Evolutionary conservation across 148 eudicot genomes (phyloP).

Genomic region (Chenopodium quinoa): DNA sequence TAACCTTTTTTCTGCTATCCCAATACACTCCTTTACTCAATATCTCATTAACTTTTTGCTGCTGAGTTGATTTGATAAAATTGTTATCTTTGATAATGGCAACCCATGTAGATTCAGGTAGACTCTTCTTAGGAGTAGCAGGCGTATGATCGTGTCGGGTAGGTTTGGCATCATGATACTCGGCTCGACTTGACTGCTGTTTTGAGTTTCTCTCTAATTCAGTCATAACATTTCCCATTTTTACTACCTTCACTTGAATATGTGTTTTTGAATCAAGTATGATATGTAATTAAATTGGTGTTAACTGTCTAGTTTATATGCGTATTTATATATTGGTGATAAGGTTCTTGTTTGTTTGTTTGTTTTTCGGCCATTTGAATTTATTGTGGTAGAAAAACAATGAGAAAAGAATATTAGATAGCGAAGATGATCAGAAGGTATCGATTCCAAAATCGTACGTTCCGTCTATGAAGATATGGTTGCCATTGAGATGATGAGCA

Average conservation of each 20-base stretch:
- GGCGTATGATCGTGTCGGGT: too few species aligned
- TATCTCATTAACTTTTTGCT: conserved; percentile 28
- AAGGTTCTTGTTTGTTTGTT: too few species aligned
- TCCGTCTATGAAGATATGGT: not conserved
- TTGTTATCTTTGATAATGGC: conserved; percentile 36
- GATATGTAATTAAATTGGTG: too few species aligned
- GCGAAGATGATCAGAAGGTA: conserved; percentile 21
- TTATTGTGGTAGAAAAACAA: not conserved
- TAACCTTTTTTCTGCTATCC: conserved; percentile 47
- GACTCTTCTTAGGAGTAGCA: too few species aligned
- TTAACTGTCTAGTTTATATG: too few species aligned
- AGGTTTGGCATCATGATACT: not conserved
- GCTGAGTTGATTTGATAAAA: too few species aligned
- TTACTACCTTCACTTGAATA: not conserved
- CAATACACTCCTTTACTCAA: conserved; percentile 48
- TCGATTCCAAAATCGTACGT: conserved; percentile 8
- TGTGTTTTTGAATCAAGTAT: too few species aligned
- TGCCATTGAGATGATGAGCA: not conserved
- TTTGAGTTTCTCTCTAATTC: conserved; percentile 4
- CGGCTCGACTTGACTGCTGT: not conserved
- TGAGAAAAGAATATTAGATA: not conserved
- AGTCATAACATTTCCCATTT: not conserved
- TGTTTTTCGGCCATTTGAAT: not conserved
- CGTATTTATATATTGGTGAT: too few species aligned
- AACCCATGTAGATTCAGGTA: conserved; percentile 11